phyloP scores from a whole-genome alignment of 1,284 basidiomycete species.

The Inonotus obliquus region DNA sequence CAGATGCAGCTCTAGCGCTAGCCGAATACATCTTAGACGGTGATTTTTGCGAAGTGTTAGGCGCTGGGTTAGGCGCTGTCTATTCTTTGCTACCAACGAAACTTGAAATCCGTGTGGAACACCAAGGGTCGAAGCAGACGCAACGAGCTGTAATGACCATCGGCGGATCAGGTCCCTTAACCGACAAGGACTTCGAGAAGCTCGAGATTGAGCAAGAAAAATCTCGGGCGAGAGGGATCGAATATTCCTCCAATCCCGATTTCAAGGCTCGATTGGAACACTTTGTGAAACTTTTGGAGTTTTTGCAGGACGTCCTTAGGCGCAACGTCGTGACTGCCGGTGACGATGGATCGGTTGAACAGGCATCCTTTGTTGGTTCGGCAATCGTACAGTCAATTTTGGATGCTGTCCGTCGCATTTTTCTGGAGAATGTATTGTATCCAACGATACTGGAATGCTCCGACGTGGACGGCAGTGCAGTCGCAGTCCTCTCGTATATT shows the following conservation, averaged over 20 bases:
- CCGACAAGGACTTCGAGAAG: conserved; percentile 51
- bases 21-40: conserved; percentile 93
- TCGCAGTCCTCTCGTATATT: conserved; percentile 96
- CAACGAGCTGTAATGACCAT: conserved; percentile 54
- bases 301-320: conserved; percentile 83
- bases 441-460: conserved; percentile 94
- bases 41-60: conserved; percentile 94
- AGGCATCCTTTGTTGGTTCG: conserved; percentile 60
- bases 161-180: conserved; percentile 47
- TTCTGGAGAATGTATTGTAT: conserved; percentile 90
- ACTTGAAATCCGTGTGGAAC: conserved; percentile 56
- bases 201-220: conserved; percentile 49
- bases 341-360: conserved; percentile 40
- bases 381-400: conserved; percentile 80
- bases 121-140: conserved; percentile 33
- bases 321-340: conserved; percentile 48
- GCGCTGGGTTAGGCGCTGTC: conserved; percentile 89
- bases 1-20: conserved; percentile 79
- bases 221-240: conserved; percentile 58
- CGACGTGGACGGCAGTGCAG: conserved; percentile 86
- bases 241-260: conserved; percentile 70
- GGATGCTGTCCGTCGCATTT: conserved; percentile 80
- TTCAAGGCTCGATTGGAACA: conserved; percentile 82
- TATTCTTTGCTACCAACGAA: conserved; percentile 91
- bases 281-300: conserved; percentile 87